Evolutionary conservation across 2,329 filamentous ascomycete species (phyloP).

Genomic region (Rhinocladiella similis): DNA sequence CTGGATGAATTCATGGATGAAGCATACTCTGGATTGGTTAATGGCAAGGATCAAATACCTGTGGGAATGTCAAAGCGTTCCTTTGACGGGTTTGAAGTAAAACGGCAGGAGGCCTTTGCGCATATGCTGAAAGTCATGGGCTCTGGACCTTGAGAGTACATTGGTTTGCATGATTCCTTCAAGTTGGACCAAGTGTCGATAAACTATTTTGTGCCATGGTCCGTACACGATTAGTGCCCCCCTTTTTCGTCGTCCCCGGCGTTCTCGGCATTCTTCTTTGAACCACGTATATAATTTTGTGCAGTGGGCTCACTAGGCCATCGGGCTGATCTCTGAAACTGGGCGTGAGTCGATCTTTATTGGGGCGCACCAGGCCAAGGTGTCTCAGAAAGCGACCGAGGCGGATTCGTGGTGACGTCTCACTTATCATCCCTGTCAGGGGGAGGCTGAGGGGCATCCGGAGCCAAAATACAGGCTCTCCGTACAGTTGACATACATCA

Average conservation of each 20-base stretch:
- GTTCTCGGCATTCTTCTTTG: too few relatives aligned
- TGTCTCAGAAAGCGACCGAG: conserved; percentile 8
- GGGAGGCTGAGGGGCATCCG: conserved; percentile 6
- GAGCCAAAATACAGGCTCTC: too few relatives aligned
- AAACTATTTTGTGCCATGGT: too few relatives aligned
- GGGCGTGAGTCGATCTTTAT: not conserved
- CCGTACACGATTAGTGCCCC: too few relatives aligned
- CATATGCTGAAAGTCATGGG: conserved; percentile 11
- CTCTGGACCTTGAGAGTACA: not conserved
- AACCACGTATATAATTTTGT: too few relatives aligned
- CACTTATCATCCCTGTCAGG: conserved; percentile 4
- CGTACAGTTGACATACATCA: too few relatives aligned
- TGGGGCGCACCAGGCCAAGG: not conserved
- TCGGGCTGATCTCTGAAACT: conserved; percentile 11
- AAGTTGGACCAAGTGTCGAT: not conserved
- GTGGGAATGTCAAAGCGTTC: conserved; percentile 46
- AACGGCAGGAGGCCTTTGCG: conserved; percentile 43
- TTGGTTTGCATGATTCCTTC: not conserved
- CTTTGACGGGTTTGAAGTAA: conserved; percentile 50
- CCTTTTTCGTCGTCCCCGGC: too few relatives aligned
- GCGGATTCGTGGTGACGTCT: conserved; percentile 7
- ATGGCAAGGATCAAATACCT: conserved; percentile 54
- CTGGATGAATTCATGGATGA: conserved; percentile 53
- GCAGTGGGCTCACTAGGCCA: not conserved
- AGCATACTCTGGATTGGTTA: conserved; percentile 47